Conservation (phyloP, 345 rosid species). For the Laguncularia racemosa region DNA sequence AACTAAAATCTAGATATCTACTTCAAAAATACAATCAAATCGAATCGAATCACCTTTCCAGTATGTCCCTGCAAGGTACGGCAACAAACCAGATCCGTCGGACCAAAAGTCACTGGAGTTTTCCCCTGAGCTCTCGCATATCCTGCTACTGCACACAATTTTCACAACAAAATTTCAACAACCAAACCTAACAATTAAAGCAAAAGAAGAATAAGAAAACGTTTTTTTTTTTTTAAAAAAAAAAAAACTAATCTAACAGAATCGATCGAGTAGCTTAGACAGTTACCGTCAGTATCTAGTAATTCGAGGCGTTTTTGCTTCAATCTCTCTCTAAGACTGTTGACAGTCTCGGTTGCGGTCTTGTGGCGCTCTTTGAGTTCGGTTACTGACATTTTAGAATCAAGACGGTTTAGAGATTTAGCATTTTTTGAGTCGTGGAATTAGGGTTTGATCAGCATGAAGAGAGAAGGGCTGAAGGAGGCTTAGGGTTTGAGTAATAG, state of each 20-base stretch:
- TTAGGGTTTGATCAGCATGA: background rate
- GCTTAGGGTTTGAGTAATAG: background rate
- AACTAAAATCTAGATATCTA: too few relatives aligned
- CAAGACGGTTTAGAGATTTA: background rate
- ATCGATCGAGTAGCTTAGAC: too few relatives aligned
- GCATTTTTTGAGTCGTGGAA: background rate
- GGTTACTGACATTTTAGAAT: constrained; percentile 57
- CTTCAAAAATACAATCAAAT: background rate
- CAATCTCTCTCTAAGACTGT: constrained; percentile 59
- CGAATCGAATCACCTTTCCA: constrained; percentile 52
- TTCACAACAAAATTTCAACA: constrained; percentile 4
- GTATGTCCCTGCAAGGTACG: constrained; percentile 95
- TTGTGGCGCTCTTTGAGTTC: constrained; percentile 89
- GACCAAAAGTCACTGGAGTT: constrained; percentile 64
- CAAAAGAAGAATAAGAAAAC: constrained; percentile 1
- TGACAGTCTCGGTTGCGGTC: constrained; percentile 56
- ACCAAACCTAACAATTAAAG: constrained; percentile 13
- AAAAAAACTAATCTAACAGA: background rate
- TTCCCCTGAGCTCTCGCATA: constrained; percentile 60
- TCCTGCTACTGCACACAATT: constrained; percentile 49
- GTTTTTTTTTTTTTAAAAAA: too few relatives aligned
- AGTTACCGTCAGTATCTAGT: constrained; percentile 73
- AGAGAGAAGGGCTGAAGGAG: background rate
- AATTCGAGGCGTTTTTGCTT: constrained; percentile 73
- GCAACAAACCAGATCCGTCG: constrained; percentile 94